phyloP scores from a whole-genome alignment of 225 moss, liverwort and hornwort genomes.

The Marchantia polymorpha region DNA sequence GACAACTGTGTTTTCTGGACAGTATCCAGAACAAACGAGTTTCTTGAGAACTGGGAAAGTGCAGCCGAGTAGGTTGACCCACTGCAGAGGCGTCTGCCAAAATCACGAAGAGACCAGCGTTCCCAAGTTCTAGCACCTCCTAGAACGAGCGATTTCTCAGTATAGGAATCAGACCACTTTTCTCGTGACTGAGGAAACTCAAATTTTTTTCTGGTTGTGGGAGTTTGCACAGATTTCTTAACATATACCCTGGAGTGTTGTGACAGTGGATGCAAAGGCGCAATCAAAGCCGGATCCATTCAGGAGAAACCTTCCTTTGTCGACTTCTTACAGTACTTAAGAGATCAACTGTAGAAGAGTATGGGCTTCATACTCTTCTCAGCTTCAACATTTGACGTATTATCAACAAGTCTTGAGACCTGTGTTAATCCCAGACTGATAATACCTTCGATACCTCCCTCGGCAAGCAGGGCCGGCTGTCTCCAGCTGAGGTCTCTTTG shows the following conservation, averaged over 20 bases:
- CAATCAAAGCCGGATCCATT: not conserved
- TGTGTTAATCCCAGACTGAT: too few species aligned
- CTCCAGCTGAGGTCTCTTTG: not conserved
- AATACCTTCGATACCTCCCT: not conserved
- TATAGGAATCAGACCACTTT: not conserved
- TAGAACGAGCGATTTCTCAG: not conserved
- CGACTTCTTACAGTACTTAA: not conserved
- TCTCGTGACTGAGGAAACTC: not conserved
- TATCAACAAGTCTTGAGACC: not conserved
- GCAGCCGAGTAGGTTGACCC: not conserved
- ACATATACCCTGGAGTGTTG: not conserved
- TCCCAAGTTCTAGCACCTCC: not conserved
- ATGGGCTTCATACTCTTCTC: not conserved
- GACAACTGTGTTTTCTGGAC: not conserved
- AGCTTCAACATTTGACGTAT: not conserved
- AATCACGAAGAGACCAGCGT: not conserved
- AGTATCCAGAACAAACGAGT: not conserved
- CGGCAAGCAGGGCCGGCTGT: too few species aligned
- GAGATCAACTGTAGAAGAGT: not conserved
- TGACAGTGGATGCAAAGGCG: not conserved
- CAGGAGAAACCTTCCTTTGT: not conserved
- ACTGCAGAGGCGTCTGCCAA: not conserved
- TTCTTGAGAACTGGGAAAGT: not conserved
- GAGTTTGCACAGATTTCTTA: not conserved
- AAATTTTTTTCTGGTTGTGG: not conserved